Evolutionary conservation across 2,329 filamentous ascomycete genomes (phyloP).

Genomic region (Talaromyces sp.): DNA sequence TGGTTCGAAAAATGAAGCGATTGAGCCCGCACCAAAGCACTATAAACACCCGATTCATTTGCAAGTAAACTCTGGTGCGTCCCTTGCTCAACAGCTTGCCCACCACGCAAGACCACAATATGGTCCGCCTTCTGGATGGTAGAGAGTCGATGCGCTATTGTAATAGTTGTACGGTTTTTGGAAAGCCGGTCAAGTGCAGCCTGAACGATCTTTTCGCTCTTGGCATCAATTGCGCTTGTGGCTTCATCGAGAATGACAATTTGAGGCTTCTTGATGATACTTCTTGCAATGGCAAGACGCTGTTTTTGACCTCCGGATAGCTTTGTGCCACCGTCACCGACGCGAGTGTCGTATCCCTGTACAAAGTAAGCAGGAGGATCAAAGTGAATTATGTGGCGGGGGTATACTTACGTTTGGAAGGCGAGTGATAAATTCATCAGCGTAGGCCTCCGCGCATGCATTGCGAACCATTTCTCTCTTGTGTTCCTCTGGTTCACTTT

Average conservation of each 20-base stretch:
- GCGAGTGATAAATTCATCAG: slow-evolving; percentile 65
- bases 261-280: slow-evolving; percentile 70
- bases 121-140: slow-evolving; percentile 73
- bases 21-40: slow-evolving; percentile 58
- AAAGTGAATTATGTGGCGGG: slow-evolving; percentile 51
- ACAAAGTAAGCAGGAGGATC: slow-evolving; percentile 63
- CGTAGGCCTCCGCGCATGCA: slow-evolving; percentile 66
- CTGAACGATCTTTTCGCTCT: slow-evolving; percentile 66
- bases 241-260: slow-evolving; percentile 85
- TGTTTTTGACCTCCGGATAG: slow-evolving; percentile 86
- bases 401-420: slow-evolving; percentile 47
- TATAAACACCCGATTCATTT: slow-evolving; percentile 61
- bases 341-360: slow-evolving; percentile 67
- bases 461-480: slow-evolving; percentile 54
- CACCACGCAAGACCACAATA: slow-evolving; percentile 72
- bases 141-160: slow-evolving; percentile 80
- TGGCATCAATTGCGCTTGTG: slow-evolving; percentile 77
- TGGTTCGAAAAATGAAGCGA: slow-evolving; percentile 22
- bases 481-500: slow-evolving; percentile 54
- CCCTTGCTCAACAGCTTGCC: slow-evolving; percentile 68
- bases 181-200: slow-evolving; percentile 75
- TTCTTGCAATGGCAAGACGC: slow-evolving; percentile 74
- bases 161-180: slow-evolving; percentile 76
- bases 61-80: slow-evolving; percentile 69
- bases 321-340: slow-evolving; percentile 65